Base-by-base conservation (phyloP, 768 basidiomycete species). In the Xerocomellus intermedius region DNA sequence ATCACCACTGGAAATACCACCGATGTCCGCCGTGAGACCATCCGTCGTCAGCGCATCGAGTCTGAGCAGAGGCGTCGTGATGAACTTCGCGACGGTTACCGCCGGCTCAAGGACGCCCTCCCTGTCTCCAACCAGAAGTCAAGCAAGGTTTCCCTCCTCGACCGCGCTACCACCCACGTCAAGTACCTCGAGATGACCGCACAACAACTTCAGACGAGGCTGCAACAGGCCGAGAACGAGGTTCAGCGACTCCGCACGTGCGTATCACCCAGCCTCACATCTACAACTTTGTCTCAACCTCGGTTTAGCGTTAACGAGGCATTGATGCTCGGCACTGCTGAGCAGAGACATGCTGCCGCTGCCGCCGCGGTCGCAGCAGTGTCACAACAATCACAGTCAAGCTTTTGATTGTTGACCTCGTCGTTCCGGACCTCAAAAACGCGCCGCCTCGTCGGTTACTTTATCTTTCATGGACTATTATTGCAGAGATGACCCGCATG, bases 61-160 rank as follows among this genome's bases (percentile, higher is more conserved):
- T 92, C 91, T 24, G 91, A 94, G 78, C 90, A 95, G 79, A 80
- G 92, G 62, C 82, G 94, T 62, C 84, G 94, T 37, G 92, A 95
- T 65, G 94, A 96, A 74, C 89, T 96, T 69, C 80, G 94, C 52
- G 93, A 96, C 54, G 93, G 91, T 56, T 96, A 95, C 74, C 83
- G 86, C 64, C 83, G 88, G 55, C 85, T 96, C 76, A 93, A 92
- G 82, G 89, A 92, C 65, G 87, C 86, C 52, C 85, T 96, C 63
- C 94, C 94, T 28, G 79, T 86, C 56, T 89, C 87, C 44, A 94
- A 92, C 77, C 91, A 94, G 80, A 91, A 94, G 79, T 86, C 90
- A 10, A 91, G 88, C 82, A 96, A 96, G 76, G 89, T 93, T 50
- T 90, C 86, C 58, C 77, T 95, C 53, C 82, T 96, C 63, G 94